These are phyloP conservation scores for Leishmania gerbilli DNA, from an alignment of 208 protist species.

Conservation along the genomic window DNA sequence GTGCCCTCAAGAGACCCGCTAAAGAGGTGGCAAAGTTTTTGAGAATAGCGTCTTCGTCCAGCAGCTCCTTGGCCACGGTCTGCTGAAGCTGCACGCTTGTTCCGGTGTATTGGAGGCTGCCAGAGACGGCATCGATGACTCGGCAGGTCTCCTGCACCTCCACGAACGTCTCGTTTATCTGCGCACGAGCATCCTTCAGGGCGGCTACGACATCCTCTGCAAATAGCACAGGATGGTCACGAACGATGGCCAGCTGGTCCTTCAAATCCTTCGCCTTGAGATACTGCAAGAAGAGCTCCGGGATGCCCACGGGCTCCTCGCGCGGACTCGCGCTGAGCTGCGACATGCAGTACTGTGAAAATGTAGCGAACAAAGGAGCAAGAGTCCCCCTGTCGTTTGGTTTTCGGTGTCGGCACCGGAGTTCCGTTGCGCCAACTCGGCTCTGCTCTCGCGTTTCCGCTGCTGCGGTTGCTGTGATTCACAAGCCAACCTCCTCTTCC, in stretches of 20 bases:
- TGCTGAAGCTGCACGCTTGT: conserved; percentile 31
- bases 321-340: too few relatives aligned
- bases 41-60: conserved; percentile 50
- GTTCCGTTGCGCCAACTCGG: not conserved
- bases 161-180: conserved; percentile 33
- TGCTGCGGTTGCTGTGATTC: not conserved
- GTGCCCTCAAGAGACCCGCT: conserved; percentile 21
- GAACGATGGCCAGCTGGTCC: conserved; percentile 14
- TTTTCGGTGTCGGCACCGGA: not conserved
- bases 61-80: conserved; percentile 36
- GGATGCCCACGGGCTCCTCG: conserved; percentile 14
- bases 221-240: conserved; percentile 31
- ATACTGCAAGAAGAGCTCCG: conserved; percentile 35
- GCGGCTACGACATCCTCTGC: conserved; percentile 38
- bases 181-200: conserved; percentile 34
- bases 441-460: not conserved
- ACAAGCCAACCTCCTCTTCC: not conserved
- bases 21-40: conserved; percentile 50
- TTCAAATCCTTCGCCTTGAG: conserved; percentile 16
- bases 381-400: not conserved
- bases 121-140: conserved; percentile 50
- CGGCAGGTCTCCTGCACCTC: conserved; percentile 44
- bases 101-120: conserved; percentile 40
- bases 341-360: not conserved
- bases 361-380: not conserved